phyloP scores from a whole-genome alignment of 495 filamentous ascomycete species.

The Baudoinia panamericana region DNA sequence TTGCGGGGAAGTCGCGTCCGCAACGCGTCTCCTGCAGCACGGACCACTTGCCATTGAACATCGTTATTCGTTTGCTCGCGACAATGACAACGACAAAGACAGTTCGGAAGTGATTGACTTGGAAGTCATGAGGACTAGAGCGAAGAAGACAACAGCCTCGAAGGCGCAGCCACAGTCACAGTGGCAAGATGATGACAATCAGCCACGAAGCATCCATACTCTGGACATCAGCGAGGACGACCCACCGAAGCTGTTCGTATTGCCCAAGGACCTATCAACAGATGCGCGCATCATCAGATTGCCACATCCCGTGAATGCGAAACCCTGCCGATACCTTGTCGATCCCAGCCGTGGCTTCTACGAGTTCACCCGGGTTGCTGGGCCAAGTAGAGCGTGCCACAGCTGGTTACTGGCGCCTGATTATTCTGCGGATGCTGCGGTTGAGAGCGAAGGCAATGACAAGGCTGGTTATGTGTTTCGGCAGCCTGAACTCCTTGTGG shows the following conservation, averaged over 20 bases:
- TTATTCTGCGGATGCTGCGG: conserved; percentile 11
- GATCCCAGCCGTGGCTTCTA: conserved; percentile 69
- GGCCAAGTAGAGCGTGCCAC: conserved; percentile 44
- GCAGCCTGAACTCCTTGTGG: conserved; percentile 58
- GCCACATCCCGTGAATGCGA: conserved; percentile 57
- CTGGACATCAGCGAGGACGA: conserved; percentile 22
- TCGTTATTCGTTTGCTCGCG: no score
- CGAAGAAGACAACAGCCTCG: conserved; percentile 9
- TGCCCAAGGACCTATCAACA: conserved; percentile 52
- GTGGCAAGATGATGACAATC: background rate
- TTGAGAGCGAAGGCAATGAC: conserved; percentile 11
- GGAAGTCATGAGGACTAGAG: conserved; percentile 12
- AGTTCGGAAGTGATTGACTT: background rate
- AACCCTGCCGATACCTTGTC: conserved; percentile 59
- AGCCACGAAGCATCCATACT: background rate
- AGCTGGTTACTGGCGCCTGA: conserved; percentile 53
- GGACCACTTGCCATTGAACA: no score
- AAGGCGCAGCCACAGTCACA: background rate
- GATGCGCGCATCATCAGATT: conserved; percentile 62
- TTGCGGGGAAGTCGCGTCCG: background rate
- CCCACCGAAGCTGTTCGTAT: conserved; percentile 61
- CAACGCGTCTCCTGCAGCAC: background rate
- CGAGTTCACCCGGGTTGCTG: conserved; percentile 69
- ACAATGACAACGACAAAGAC: no score
- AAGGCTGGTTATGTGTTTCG: conserved; percentile 40